Evolutionary conservation across 2,329 filamentous ascomycete species (phyloP).

Genomic region (Catunica adiposa): DNA sequence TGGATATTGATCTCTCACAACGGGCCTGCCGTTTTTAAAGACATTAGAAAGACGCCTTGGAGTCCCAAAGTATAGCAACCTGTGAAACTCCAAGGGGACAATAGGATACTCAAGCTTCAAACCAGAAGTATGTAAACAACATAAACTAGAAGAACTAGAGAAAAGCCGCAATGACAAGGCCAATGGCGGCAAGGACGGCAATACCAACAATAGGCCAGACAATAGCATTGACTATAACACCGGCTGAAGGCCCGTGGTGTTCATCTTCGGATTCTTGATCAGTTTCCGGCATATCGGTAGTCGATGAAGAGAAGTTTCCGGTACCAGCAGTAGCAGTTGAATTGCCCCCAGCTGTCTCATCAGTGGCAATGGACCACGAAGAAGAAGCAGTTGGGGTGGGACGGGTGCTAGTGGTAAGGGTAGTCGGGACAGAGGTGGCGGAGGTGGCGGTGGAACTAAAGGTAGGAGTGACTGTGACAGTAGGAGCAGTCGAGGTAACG

Average conservation of each 20-base stretch:
- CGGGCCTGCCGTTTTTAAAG: background rate
- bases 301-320: background rate
- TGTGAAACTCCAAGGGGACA: background rate
- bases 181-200: slow-evolving; percentile 1
- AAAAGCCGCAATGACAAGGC: slow-evolving; percentile 1
- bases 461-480: background rate
- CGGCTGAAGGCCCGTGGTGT: background rate
- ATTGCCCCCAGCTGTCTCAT: background rate
- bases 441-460: background rate
- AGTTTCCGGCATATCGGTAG: background rate
- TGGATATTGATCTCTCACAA: background rate
- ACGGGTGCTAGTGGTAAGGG: background rate
- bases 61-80: background rate
- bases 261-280: background rate
- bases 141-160: background rate
- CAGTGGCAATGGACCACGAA: background rate
- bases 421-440: background rate
- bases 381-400: background rate
- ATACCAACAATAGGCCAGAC: slow-evolving; percentile 10
- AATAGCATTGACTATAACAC: slow-evolving; percentile 8
- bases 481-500: background rate
- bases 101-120: background rate
- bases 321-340: background rate
- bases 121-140: background rate
- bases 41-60: too few species aligned